Base-by-base conservation (phyloP, 306 rosid species). In the Argentina anserina region DNA sequence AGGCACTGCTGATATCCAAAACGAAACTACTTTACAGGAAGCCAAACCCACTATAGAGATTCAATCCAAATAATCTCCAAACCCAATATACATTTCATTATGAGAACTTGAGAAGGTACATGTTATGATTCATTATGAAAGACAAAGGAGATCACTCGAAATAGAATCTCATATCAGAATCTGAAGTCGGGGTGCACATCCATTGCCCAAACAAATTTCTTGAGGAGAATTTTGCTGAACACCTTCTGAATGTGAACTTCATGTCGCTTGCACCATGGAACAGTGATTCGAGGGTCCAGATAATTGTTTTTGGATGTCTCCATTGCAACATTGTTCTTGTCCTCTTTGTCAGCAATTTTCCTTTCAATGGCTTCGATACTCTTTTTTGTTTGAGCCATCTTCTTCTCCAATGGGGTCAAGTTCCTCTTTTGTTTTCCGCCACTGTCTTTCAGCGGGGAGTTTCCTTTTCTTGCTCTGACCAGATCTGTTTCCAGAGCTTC, bases 191-290 rank as follows among this genome's bases (percentile, higher is more conserved):
- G 96, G 74, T 90, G 90, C 70, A 93, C 96, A 43, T 88, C 92
- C 98, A 93, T 93, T 72, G 98, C 83, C 98, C 98, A 93, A 56
- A 83, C 66, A 78, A 93, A 93, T 63, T 93, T 93, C n/a, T 92
- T 91, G 78, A 93, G 85, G 71, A 85, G 88, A 74, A 92, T 87
- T 76, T 87, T 89, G 89, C 85, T 93, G 90, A 91, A 93, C 36
- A 91, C 87, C 97, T 94, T 94, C 84, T 94, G 95, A n/a, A 91
- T 85, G 9, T 92, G 97, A 79, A 91, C 98, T 75, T 91, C 98
- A 31, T 91, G 96, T 76, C 97, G 90, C 84, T 94, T 94, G 89
- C 98, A 94, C 98, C 98, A 94, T 47, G 98, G 95, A 65, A 94
- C 98, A 2, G 97, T 91, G 83, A 94, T 94, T 74, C 97, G 83